Evolutionary conservation across 495 filamentous ascomycete genomes (phyloP).

Genomic region (Lasiosphaeria hispida): DNA sequence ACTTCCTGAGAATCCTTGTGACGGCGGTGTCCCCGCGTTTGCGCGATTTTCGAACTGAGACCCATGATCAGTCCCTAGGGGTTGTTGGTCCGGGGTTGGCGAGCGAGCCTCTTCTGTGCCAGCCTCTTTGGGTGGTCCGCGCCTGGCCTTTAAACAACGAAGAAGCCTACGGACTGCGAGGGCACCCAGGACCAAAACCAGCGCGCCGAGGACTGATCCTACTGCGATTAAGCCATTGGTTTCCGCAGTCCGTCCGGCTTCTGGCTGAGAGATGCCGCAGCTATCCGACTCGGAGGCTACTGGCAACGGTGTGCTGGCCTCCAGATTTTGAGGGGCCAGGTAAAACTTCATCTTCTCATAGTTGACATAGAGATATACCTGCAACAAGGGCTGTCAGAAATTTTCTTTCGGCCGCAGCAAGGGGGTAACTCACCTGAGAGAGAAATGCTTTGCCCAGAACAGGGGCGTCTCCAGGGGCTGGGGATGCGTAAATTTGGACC

Average conservation of each 20-base stretch:
- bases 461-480: constrained; percentile 6
- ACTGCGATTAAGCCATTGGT: constrained; percentile 17
- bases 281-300: constrained; percentile 1
- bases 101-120: too few species aligned
- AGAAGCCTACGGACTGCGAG: not conserved
- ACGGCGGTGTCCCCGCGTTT: too few species aligned
- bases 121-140: too few species aligned
- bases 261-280: not conserved
- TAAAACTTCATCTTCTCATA: constrained; percentile 15
- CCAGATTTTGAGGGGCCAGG: constrained; percentile 8
- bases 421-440: constrained; percentile 8
- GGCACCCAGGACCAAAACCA: constrained; percentile 1
- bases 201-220: constrained; percentile 6
- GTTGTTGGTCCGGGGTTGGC: too few species aligned
- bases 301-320: constrained; percentile 8
- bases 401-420: not conserved
- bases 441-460: constrained; percentile 25
- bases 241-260: not conserved
- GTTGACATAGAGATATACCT: constrained; percentile 22
- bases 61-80: too few species aligned
- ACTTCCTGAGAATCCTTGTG: too few species aligned
- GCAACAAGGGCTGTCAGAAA: not conserved
- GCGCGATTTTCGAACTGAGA: too few species aligned
- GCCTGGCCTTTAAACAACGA: not conserved
- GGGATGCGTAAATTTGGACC: constrained; percentile 14